phyloP scores from a whole-genome alignment of 768 basidiomycete species.

The Cystobasidium ongulense region DNA sequence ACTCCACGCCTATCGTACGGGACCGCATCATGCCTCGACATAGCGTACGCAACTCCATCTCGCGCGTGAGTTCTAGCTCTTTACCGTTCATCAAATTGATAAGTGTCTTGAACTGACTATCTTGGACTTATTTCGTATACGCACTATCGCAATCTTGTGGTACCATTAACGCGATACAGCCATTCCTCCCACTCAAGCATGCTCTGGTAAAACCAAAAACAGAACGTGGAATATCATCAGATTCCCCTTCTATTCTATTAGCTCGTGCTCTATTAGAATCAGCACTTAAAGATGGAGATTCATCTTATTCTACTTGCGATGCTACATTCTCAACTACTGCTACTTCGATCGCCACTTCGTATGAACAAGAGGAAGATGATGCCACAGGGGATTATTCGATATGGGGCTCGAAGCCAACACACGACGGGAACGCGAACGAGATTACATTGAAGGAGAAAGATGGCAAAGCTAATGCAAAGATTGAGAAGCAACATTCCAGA shows the following conservation, averaged over 20 bases:
- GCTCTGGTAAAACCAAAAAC: conserved; percentile 8
- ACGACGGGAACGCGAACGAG: no score
- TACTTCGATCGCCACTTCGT: background rate
- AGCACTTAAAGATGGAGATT: background rate
- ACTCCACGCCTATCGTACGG: background rate
- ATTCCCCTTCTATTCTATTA: background rate
- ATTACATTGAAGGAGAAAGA: no score
- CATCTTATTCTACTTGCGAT: background rate
- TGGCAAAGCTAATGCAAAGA: no score
- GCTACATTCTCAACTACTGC: background rate
- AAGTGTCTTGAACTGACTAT: no score
- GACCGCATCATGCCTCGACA: conserved; percentile 10
- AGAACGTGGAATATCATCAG: conserved; percentile 19
- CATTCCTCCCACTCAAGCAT: conserved; percentile 18
- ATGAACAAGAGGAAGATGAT: background rate
- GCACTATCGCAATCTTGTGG: background rate
- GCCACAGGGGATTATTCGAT: no score
- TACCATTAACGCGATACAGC: background rate
- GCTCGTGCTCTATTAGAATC: conserved; percentile 4
- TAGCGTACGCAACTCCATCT: conserved; percentile 10
- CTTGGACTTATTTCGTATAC: no score
- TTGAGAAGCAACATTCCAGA: background rate
- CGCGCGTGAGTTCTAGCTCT: background rate
- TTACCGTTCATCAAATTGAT: no score
- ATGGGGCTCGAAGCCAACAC: no score